phyloP scores from a whole-genome alignment of 2,329 filamentous ascomycete species.

The Fusarium sp. region DNA sequence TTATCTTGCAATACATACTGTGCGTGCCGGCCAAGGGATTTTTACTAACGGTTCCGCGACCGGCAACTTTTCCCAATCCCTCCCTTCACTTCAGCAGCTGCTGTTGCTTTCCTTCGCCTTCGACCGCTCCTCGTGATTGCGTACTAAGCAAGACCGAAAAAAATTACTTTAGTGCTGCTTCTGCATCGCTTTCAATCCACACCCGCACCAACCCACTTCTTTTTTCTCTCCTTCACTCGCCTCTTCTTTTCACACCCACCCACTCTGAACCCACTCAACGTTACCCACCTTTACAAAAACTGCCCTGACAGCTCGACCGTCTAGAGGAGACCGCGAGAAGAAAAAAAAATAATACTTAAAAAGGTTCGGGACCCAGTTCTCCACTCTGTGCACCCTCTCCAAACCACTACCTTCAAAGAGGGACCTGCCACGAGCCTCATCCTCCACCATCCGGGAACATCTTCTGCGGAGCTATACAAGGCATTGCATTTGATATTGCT shows the following conservation, averaged over 20 bases:
- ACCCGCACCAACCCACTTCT: constrained; percentile 38
- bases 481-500: constrained; percentile 41
- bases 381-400: constrained; percentile 57
- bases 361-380: constrained; percentile 56
- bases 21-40: constrained; percentile 36
- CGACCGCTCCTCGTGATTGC: constrained; percentile 22
- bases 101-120: constrained; percentile 15
- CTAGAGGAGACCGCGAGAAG: constrained; percentile 24
- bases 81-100: not conserved
- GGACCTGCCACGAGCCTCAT: constrained; percentile 53
- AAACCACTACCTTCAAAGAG: constrained; percentile 55
- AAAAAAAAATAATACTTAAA: constrained; percentile 49
- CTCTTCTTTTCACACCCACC: constrained; percentile 37
- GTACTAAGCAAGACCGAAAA: constrained; percentile 31
- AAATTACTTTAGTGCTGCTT: constrained; percentile 30
- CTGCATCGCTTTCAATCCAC: constrained; percentile 34
- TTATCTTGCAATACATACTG: constrained; percentile 24
- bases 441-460: constrained; percentile 51
- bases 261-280: constrained; percentile 34
- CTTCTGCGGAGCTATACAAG: constrained; percentile 43
- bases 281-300: constrained; percentile 44
- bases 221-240: constrained; percentile 38
- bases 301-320: constrained; percentile 43
- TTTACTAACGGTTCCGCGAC: constrained; percentile 38
- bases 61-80: not conserved